phyloP scores from a whole-genome alignment of 306 rosid species.

The Boehmeria nivea region DNA sequence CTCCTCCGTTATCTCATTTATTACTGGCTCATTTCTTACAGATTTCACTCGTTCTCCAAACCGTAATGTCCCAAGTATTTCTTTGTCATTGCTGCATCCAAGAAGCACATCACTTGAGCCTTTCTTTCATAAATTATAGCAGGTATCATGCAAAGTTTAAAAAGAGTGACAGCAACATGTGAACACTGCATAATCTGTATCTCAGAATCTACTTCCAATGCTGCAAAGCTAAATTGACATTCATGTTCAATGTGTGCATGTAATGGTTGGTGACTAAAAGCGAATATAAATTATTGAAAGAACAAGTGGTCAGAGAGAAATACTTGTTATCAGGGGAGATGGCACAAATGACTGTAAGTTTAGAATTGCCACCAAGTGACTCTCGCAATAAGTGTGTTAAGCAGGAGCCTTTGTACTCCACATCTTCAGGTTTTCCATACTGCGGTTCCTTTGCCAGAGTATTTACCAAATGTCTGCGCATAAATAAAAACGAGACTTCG shows the following conservation, averaged over 20 bases:
- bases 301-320: conserved; percentile 6
- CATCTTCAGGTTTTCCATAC: conserved; percentile 44
- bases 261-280: background rate
- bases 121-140: too few species aligned
- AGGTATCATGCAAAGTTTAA: too few species aligned
- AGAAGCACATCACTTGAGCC: conserved; percentile 18
- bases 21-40: conserved; percentile 63
- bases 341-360: conserved; percentile 76
- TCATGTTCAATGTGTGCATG: background rate
- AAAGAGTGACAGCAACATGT: too few species aligned
- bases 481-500: background rate
- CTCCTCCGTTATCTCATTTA: conserved; percentile 84
- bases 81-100: conserved; percentile 56
- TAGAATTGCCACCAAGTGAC: conserved; percentile 87
- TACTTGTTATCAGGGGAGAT: conserved; percentile 69
- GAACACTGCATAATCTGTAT: too few species aligned
- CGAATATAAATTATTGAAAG: conserved; percentile 1
- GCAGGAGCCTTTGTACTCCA: conserved; percentile 48
- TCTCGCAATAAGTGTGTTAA: conserved; percentile 70
- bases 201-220: too few species aligned
- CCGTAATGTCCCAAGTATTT: conserved; percentile 67
- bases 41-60: conserved; percentile 82
- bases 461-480: conserved; percentile 67
- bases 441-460: conserved; percentile 45
- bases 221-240: too few species aligned